Evolutionary conservation across 768 basidiomycete species (phyloP).

Genomic region (Pisolithus tinctorius): DNA sequence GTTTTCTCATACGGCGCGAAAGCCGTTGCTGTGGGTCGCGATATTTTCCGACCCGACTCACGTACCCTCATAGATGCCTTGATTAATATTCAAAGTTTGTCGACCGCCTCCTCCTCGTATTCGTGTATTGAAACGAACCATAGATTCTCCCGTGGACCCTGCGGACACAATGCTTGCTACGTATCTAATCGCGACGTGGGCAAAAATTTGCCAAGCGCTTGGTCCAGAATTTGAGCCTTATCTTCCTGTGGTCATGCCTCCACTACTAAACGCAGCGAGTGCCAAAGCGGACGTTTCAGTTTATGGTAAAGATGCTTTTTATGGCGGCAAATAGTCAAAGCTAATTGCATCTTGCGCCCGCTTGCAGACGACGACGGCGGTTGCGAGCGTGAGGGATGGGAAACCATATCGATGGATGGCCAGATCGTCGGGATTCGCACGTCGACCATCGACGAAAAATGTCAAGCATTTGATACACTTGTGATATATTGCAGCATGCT

Average conservation of each 20-base stretch:
- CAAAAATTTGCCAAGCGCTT: slow-evolving; percentile 81
- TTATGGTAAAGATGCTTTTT: slow-evolving; percentile 42
- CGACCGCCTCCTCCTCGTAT: background rate
- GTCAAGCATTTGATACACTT: slow-evolving; percentile 82
- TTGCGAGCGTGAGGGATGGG: slow-evolving; percentile 69
- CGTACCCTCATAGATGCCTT: slow-evolving; percentile 64
- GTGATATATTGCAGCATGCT: slow-evolving; percentile 74
- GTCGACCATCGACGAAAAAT: slow-evolving; percentile 79
- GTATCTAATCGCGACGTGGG: slow-evolving; percentile 84
- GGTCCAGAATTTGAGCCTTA: slow-evolving; percentile 84
- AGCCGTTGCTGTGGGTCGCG: slow-evolving; percentile 85
- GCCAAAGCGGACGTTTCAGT: slow-evolving; percentile 77
- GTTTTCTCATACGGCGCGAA: background rate
- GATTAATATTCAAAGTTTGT: slow-evolving; percentile 70
- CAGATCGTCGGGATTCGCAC: slow-evolving; percentile 73
- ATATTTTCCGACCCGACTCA: slow-evolving; percentile 73
- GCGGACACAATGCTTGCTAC: slow-evolving; percentile 65
- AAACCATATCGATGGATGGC: slow-evolving; percentile 72
- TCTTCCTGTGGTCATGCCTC: slow-evolving; percentile 78
- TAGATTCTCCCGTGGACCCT: slow-evolving; percentile 63
- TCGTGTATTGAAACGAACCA: background rate
- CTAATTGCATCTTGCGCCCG: background rate
- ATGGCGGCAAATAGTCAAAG: background rate
- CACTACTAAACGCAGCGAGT: slow-evolving; percentile 64
- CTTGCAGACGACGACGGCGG: slow-evolving; percentile 46